Evolutionary conservation across 106 monocot genomes (phyloP).

Genomic region (Ottelia alismoides): DNA sequence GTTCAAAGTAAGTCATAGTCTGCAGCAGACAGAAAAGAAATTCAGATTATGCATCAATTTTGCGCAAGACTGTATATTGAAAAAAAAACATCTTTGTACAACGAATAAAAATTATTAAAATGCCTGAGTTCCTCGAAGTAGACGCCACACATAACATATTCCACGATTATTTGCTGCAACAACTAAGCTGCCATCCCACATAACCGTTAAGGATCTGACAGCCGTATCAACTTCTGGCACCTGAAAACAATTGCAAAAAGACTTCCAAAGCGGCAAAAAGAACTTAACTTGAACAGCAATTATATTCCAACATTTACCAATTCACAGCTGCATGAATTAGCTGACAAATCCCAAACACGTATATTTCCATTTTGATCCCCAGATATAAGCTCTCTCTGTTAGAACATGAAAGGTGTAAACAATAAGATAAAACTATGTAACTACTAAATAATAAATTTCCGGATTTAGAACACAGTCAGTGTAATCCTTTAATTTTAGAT

Average conservation of each 20-base stretch:
- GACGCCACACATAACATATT: slow-evolving; percentile 95
- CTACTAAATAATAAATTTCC: not conserved
- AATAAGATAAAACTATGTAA: slow-evolving; percentile 1
- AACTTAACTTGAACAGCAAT: not conserved
- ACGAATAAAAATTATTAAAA: not conserved
- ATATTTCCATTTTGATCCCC: slow-evolving; percentile 99
- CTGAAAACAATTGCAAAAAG: slow-evolving; percentile 18
- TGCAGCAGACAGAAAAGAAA: slow-evolving; percentile 14
- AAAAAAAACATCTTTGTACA: not conserved
- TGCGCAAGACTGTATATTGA: no score
- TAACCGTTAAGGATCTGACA: slow-evolving; percentile 86
- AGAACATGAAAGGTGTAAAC: no score
- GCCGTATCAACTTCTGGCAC: slow-evolving; percentile 98
- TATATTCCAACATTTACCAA: slow-evolving; percentile 34
- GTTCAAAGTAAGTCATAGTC: slow-evolving; percentile 98
- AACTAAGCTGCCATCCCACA: slow-evolving; percentile 99
- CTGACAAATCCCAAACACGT: slow-evolving; percentile 93
- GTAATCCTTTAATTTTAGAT: no score
- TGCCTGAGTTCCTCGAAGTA: slow-evolving; percentile 86
- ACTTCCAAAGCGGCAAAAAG: no score
- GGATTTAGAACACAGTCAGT: no score
- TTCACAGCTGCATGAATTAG: slow-evolving; percentile 98
- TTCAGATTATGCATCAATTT: no score
- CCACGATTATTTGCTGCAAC: slow-evolving; percentile 97
- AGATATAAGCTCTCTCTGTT: slow-evolving; percentile 93